These are phyloP conservation scores for Paraconiothyrium sp. DNA, from an alignment of 2,329 filamentous ascomycete genomes.

Conservation along the genomic window DNA sequence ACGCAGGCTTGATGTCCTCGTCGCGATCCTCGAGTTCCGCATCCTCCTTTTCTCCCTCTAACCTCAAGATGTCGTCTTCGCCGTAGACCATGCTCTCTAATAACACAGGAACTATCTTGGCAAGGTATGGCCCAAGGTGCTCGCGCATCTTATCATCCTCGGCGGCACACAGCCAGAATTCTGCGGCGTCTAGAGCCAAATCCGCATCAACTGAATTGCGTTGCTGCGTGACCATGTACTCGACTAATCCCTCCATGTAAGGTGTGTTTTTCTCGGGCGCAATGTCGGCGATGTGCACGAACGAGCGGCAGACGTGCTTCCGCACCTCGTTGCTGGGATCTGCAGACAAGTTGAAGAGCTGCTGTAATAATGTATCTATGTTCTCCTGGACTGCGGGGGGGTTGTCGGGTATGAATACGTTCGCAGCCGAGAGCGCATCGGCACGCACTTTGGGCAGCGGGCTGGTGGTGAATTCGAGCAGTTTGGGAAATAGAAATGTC, in stretches of 20 bases:
- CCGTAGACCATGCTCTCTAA: conserved; percentile 96
- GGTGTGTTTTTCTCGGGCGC: conserved; percentile 90
- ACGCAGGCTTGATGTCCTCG: conserved; percentile 91
- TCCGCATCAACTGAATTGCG: conserved; percentile 83
- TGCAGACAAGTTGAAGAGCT: conserved; percentile 81
- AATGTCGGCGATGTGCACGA: conserved; percentile 90
- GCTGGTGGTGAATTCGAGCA: conserved; percentile 86
- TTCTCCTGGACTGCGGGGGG: conserved; percentile 82
- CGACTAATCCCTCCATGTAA: conserved; percentile 85
- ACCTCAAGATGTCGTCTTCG: conserved; percentile 86
- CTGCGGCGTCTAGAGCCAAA: conserved; percentile 90
- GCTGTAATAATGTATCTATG: conserved; percentile 81
- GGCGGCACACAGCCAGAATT: conserved; percentile 95
- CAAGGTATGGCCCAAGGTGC: conserved; percentile 78
- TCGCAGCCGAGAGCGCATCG: conserved; percentile 83
- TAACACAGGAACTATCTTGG: conserved; percentile 87
- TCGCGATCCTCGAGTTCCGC: conserved; percentile 90
- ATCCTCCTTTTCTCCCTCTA: conserved; percentile 82
- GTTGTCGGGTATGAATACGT: conserved; percentile 88
- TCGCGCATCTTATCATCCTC: conserved; percentile 85
- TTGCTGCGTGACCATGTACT: conserved; percentile 93
- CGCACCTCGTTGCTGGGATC: conserved; percentile 85
- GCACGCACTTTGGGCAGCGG: conserved; percentile 79
- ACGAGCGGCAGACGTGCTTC: conserved; percentile 90
- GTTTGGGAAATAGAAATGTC: conserved; percentile 86